phyloP scores from a whole-genome alignment of 73 alveolate species.

The Paramecium bursaria region DNA sequence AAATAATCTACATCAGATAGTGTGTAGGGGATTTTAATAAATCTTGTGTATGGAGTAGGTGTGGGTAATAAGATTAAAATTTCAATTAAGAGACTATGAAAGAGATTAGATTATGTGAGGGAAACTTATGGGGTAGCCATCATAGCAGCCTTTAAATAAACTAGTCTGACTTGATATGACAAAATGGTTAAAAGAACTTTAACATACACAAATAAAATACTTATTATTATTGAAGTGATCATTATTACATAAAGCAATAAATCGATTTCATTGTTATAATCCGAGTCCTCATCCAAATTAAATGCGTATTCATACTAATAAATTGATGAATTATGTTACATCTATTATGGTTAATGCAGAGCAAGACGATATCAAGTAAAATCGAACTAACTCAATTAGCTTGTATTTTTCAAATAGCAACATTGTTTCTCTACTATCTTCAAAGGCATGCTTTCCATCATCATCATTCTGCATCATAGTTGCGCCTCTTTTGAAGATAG shows the following conservation, averaged over 20 bases:
- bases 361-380: conserved; percentile 1
- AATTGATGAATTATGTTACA: not conserved
- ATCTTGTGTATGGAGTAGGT: conserved; percentile 38
- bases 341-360: conserved; percentile 4
- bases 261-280: conserved; percentile 2
- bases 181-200: conserved; percentile 12
- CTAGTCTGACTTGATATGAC: conserved; percentile 47
- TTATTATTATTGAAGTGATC: not conserved
- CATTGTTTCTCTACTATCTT: conserved; percentile 50
- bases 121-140: not conserved
- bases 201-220: not conserved
- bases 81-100: not conserved
- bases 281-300: not conserved
- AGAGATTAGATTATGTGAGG: conserved; percentile 7
- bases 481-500: conserved; percentile 32
- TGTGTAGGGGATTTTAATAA: not conserved
- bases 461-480: not conserved
- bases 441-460: conserved; percentile 6
- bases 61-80: not conserved
- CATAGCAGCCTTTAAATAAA: not conserved
- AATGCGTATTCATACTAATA: conserved; percentile 43
- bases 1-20: conserved; percentile 10
- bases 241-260: conserved; percentile 9
- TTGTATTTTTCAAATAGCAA: conserved; percentile 22
- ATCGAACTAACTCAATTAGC: conserved; percentile 24